These are phyloP conservation scores for Venturiaceae sp. DNA, from an alignment of 2,329 filamentous ascomycete genomes.

Conservation along the genomic window DNA sequence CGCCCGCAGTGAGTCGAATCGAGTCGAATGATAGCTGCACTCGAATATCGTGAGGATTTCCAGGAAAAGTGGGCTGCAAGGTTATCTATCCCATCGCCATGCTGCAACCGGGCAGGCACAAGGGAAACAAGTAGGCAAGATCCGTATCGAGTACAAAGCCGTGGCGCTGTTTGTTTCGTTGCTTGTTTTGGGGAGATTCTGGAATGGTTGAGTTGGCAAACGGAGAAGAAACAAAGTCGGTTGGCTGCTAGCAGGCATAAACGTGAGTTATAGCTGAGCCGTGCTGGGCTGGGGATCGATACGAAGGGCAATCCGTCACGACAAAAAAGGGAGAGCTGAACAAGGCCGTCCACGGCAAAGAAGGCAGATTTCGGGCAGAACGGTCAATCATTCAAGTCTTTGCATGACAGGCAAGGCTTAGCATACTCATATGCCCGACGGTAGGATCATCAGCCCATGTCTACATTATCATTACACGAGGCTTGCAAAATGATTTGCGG, in stretches of 20 bases:
- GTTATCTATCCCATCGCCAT: not conserved
- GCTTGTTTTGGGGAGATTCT: not conserved
- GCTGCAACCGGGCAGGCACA: not conserved
- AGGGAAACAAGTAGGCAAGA: not conserved
- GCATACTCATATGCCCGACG: no score
- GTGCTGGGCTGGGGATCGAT: no score
- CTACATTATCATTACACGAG: not conserved
- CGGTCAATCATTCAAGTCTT: not conserved
- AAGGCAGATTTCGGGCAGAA: not conserved
- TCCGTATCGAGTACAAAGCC: not conserved
- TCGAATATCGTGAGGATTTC: not conserved
- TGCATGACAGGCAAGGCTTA: not conserved
- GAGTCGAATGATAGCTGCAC: not conserved
- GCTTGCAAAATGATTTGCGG: not conserved
- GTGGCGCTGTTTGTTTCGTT: not conserved
- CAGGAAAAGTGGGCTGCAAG: not conserved
- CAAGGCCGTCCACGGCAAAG: not conserved
- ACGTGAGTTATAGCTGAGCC: not conserved
- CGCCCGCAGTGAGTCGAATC: not conserved
- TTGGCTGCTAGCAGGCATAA: not conserved
- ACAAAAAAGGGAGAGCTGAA: not conserved
- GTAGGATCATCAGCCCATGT: no score
- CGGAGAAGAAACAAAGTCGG: not conserved
- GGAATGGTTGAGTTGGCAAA: not conserved
- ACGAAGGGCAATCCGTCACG: not conserved